Evolutionary conservation across 1,284 basidiomycete genomes (phyloP), one percentile per base, ranked within the genome.

Genomic region (Melampsora abietis-canadensis): DNA sequence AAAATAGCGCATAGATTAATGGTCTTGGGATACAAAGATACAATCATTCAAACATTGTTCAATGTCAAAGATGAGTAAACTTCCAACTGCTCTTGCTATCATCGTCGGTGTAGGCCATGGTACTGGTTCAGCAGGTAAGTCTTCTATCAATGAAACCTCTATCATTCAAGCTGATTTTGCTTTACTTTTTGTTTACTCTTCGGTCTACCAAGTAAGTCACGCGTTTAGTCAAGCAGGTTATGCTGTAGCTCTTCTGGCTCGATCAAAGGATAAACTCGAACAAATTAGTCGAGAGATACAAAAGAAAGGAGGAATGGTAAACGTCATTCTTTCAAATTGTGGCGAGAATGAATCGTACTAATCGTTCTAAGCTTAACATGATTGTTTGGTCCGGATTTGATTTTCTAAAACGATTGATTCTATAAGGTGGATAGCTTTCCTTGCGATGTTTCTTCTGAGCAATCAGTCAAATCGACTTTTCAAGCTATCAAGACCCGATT

Each of bases 1-100:
- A 40, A 10, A 12, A 40, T 40, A 4, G 37, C 4, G 37, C 37
- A 40, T 40, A 6, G 37, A 40, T 40, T 40, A 12, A 40, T 40
- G 37, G 37, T 40, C 37, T 40, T 40, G 37, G 4, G 37, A 40
- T 5, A 40, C 6, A 12, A 6, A 10, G 12, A 8, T 40, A 40
- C n/a, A n/a, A n/a, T n/a, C n/a, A n/a, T n/a, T n/a, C n/a, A n/a
- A n/a, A 40, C 6, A 40, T 40, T 40, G 12, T 40, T 8, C 37
- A 10, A 40, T 40, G 37, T 40, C 37, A 40, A 40, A 40, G 37
- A 40, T 40, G 6, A 40, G 6, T 40, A 40, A 40, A 54, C 15
- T 54, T n/a, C 51, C 15, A n/a, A 54, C n/a, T n/a, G 51, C 51
- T 21, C 51, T 54, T n/a, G 51, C 51, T 27, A 54, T 54, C 51